Conservation (phyloP, 2,329 filamentous ascomycete species). For the Hymenoscyphus scutula region DNA sequence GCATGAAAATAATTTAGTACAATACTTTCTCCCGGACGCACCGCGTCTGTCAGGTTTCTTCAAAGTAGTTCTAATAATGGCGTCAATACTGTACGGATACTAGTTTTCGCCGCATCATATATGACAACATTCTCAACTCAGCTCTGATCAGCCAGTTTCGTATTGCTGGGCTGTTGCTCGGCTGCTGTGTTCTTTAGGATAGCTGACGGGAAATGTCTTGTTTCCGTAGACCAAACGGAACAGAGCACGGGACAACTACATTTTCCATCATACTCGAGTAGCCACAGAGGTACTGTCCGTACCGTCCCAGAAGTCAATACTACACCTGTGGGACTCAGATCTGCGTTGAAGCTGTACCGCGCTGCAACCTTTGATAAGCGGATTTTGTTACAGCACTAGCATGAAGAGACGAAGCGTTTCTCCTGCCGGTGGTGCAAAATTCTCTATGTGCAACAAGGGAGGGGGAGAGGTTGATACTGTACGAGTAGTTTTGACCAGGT, state of each 20-base stretch:
- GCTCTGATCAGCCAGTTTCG: slow-evolving; percentile 1
- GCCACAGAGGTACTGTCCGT: neutral
- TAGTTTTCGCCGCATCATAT: slow-evolving; percentile 4
- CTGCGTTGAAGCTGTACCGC: neutral
- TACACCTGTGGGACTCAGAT: neutral
- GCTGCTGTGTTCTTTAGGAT: neutral
- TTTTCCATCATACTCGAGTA: slow-evolving; percentile 1
- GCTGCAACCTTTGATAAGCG: neutral
- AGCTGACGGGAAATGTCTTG: neutral
- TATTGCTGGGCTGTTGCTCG: neutral
- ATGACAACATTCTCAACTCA: neutral
- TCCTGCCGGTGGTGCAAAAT: neutral
- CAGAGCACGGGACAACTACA: neutral
- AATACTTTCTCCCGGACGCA: neutral
- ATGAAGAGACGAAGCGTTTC: neutral
- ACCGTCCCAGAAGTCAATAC: neutral
- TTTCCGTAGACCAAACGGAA: neutral
- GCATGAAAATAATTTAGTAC: neutral
- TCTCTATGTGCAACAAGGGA: neutral
- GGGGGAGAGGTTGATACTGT: neutral
- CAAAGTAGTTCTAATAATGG: neutral
- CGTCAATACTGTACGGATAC: no score
- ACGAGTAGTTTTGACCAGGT: no score
- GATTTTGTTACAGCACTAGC: neutral
- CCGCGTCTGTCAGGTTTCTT: neutral